Conservation (phyloP, 2,329 filamentous ascomycete species). For the Sclerotiophoma versabilis region DNA sequence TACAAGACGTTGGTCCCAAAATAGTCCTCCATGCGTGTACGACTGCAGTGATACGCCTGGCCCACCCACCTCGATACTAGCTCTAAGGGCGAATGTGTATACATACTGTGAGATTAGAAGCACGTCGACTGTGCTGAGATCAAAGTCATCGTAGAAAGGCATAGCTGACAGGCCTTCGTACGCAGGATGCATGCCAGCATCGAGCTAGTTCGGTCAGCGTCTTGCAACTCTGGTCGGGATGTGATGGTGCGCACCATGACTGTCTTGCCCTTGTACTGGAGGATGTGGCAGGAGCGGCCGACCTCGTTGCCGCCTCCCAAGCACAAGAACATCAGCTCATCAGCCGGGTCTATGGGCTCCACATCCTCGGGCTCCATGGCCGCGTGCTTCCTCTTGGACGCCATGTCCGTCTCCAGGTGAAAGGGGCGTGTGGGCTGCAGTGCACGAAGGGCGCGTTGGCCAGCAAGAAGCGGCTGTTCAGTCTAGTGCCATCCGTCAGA, state of each 20-base stretch:
- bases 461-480: conserved; percentile 4
- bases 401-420: conserved; percentile 64
- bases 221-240: not conserved
- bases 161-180: conserved; percentile 93
- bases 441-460: conserved; percentile 4
- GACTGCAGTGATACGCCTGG: conserved; percentile 45
- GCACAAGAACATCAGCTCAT: conserved; percentile 93
- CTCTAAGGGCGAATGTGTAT: conserved; percentile 18
- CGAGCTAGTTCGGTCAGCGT: conserved; percentile 68
- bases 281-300: conserved; percentile 93
- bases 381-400: conserved; percentile 88
- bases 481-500: conserved; percentile 17
- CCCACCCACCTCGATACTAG: conserved; percentile 19
- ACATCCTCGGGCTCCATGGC: conserved; percentile 79
- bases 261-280: conserved; percentile 99
- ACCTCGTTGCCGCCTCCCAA: conserved; percentile 97
- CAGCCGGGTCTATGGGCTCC: conserved; percentile 88
- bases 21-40: conserved; percentile 30
- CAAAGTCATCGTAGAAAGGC: conserved; percentile 98
- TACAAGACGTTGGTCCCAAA: conserved; percentile 40
- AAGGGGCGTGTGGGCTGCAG: not conserved
- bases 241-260: conserved; percentile 78
- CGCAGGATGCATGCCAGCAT: conserved; percentile 95
- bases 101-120: conserved; percentile 99
- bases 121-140: conserved; percentile 95